These are phyloP conservation scores for Leccinellum rugosiceps DNA, from an alignment of 768 basidiomycete species.

Conservation along the genomic window DNA sequence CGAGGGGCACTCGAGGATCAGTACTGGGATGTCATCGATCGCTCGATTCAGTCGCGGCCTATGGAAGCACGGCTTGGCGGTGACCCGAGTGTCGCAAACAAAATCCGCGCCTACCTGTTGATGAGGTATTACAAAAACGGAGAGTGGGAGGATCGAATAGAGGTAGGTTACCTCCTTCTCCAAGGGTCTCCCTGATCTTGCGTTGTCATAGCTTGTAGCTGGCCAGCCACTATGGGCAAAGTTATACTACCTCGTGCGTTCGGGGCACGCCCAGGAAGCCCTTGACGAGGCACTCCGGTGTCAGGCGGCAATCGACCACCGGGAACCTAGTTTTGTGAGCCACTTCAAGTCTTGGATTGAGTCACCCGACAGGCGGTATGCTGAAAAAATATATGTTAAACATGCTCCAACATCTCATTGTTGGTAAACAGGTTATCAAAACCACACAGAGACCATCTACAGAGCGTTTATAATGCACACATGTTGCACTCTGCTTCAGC, in stretches of 20 bases:
- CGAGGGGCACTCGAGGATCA: slow-evolving; percentile 85
- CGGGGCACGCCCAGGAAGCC: slow-evolving; percentile 80
- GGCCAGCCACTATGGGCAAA: slow-evolving; percentile 92
- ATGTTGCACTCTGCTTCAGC: slow-evolving; percentile 85
- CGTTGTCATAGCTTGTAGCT: slow-evolving; percentile 63
- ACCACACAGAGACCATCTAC: slow-evolving; percentile 75
- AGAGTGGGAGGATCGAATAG: slow-evolving; percentile 82
- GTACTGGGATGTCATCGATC: slow-evolving; percentile 80
- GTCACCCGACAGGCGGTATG: slow-evolving; percentile 72
- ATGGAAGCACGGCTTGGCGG: slow-evolving; percentile 87
- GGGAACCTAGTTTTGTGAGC: slow-evolving; percentile 79
- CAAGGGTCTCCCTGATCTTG: neutral
- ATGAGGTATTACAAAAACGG: slow-evolving; percentile 80
- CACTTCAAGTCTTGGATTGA: slow-evolving; percentile 84
- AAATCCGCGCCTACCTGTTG: slow-evolving; percentile 81
- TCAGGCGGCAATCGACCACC: slow-evolving; percentile 68
- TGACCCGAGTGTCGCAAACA: slow-evolving; percentile 86
- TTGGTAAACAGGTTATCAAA: slow-evolving; percentile 54
- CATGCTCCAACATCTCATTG: neutral
- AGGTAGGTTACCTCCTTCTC: slow-evolving; percentile 47
- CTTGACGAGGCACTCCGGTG: slow-evolving; percentile 68
- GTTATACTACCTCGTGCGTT: slow-evolving; percentile 87
- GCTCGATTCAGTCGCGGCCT: slow-evolving; percentile 76
- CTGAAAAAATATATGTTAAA: neutral
- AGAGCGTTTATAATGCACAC: slow-evolving; percentile 77